Evolutionary conservation across 441 rosid species (phyloP), one percentile per base, ranked within the genome.

Genomic region (Populus trichocarpa): DNA sequence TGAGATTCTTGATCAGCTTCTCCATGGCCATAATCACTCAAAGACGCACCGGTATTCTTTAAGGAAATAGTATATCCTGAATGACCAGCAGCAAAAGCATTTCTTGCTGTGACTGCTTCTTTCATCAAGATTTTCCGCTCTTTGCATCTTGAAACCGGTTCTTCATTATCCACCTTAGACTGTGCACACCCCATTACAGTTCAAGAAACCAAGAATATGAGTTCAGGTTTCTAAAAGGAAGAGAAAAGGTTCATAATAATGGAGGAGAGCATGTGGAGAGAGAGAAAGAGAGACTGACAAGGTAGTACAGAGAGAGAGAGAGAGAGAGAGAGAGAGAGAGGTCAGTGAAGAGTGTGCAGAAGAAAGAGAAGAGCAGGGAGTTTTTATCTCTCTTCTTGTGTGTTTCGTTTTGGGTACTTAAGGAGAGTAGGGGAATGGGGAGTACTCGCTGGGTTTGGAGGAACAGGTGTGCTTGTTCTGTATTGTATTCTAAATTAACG

Each of bases 121-220:
- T 87, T 93, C 94, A 95, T 90, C 26, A 84, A 36, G 32, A 73
- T 84, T 79, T 90, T 95, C 65, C 98, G 87, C 1, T 90, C 92
- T 84, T 89, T 93, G 84, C 99, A 95, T n/a, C 99, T 87, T 2
- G 86, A 25, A n/a, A 95, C 98, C 1, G 94, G 89, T 80, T 95
- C 98, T 78, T 95, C 99, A 82, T 95, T 91, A 79, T 95, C 98
- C 87, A 95, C 93, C 85, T 87, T 95, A 20, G 97, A 92, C 79
- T 95, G 97, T 11, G 91, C 84, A 80, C 99, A 95, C 14, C 99
- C 99, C 99, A 95, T 95, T 26, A 61, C 33, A 36, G 8, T 38
- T 5, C 6, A 32, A 13, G 30, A 63, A 11, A 14, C 3, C 16
- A 57, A 32, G 1, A 14, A 28, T 26, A 40, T 3, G 35, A 16